Evolutionary conservation across 495 filamentous ascomycete genomes (phyloP).

Genomic region (Penicillium taxi): DNA sequence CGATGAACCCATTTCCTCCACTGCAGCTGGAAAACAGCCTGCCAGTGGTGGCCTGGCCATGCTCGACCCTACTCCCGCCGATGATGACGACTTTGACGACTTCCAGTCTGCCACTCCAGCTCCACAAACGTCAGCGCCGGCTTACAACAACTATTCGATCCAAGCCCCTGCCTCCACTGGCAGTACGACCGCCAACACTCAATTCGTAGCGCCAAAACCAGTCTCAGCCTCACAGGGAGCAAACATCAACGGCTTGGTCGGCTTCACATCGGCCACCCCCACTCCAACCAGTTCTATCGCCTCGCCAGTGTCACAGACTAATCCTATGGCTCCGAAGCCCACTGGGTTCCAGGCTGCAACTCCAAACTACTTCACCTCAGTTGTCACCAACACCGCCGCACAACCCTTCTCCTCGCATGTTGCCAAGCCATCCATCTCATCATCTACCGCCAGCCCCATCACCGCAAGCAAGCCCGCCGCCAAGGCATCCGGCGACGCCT

Average conservation of each 20-base stretch:
- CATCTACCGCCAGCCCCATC: constrained; percentile 28
- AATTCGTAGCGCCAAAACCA: constrained; percentile 75
- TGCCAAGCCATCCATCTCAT: constrained; percentile 29
- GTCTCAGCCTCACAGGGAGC: constrained; percentile 70
- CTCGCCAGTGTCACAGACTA: constrained; percentile 43
- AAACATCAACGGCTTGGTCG: constrained; percentile 70
- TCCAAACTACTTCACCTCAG: constrained; percentile 93
- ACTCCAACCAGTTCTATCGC: constrained; percentile 45
- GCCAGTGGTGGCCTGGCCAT: constrained; percentile 48
- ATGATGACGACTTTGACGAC: constrained; percentile 97
- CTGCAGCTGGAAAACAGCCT: constrained; percentile 41
- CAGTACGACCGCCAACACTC: constrained; percentile 55
- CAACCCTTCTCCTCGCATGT: constrained; percentile 23
- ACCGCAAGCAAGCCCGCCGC: constrained; percentile 32
- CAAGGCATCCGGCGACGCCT: constrained; percentile 66
- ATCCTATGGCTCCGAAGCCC: constrained; percentile 45
- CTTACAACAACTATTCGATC: constrained; percentile 39
- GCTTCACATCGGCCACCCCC: constrained; percentile 73
- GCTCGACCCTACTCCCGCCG: constrained; percentile 42
- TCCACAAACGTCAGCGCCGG: constrained; percentile 23
- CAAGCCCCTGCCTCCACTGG: constrained; percentile 52
- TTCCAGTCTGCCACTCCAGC: constrained; percentile 86
- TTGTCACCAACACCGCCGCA: constrained; percentile 36
- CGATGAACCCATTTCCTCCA: constrained; percentile 51
- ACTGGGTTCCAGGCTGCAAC: constrained; percentile 64